Conservation (phyloP, 169 alveolate genomes). For the Plasmodium ovale region DNA sequence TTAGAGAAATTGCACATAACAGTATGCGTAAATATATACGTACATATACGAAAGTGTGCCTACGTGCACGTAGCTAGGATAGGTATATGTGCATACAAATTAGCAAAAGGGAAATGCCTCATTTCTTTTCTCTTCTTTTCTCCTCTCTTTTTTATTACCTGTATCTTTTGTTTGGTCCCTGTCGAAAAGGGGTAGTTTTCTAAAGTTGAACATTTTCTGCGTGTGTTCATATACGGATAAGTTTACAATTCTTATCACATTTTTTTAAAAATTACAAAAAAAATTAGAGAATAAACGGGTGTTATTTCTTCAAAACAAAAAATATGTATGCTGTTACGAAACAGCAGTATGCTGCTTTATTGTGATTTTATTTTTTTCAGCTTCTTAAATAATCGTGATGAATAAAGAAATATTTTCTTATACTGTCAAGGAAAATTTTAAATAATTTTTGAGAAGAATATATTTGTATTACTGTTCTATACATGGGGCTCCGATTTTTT, state of each 20-base stretch:
- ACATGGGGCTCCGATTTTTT: too few relatives aligned
- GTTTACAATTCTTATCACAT: background rate
- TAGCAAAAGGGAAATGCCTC: background rate
- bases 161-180: conserved; percentile 59
- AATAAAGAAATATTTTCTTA: too few relatives aligned
- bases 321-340: background rate
- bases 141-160: conserved; percentile 17
- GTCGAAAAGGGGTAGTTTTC: conserved; percentile 51
- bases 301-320: background rate
- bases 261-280: conserved; percentile 3
- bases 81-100: background rate
- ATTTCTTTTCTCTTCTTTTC: conserved; percentile 6
- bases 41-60: background rate
- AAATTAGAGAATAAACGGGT: background rate
- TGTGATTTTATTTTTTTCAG: too few relatives aligned
- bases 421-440: too few relatives aligned
- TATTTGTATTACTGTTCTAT: too few relatives aligned
- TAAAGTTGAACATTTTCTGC: conserved; percentile 60
- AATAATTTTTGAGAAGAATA: too few relatives aligned
- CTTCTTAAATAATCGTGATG: too few relatives aligned
- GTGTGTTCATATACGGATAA: background rate
- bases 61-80: background rate
- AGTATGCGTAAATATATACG: background rate
- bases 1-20: background rate
- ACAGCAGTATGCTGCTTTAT: too few relatives aligned